These are phyloP conservation scores for Pleurotus pulmonarius DNA, from an alignment of 768 basidiomycete species.

Conservation along the genomic window DNA sequence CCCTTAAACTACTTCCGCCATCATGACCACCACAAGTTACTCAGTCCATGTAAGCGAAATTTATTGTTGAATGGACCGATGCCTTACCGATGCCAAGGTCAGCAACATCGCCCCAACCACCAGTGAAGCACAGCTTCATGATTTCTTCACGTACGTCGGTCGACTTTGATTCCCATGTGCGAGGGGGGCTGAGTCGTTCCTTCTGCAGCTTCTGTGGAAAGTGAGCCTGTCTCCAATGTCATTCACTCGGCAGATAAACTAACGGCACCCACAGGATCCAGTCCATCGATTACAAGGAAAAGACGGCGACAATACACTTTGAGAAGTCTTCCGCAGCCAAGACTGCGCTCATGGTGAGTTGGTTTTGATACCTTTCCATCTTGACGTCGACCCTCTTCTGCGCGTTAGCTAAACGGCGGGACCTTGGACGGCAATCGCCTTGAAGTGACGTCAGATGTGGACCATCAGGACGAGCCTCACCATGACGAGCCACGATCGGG, in stretches of 20 bases:
- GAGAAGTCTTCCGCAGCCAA: slow-evolving; percentile 81
- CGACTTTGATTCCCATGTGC: slow-evolving; percentile 3
- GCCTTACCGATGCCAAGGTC: slow-evolving; percentile 42
- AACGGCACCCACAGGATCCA: too few relatives aligned
- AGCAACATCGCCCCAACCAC: slow-evolving; percentile 66
- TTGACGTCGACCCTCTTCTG: too few relatives aligned
- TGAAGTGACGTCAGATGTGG: slow-evolving; percentile 64
- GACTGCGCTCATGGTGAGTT: slow-evolving; percentile 75
- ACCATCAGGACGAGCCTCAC: slow-evolving; percentile 45
- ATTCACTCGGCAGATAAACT: too few relatives aligned
- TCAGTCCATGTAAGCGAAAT: too few relatives aligned
- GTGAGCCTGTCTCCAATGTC: slow-evolving; percentile 40
- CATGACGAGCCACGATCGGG: slow-evolving; percentile 22
- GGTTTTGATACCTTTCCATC: too few relatives aligned
- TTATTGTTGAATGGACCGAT: too few relatives aligned
- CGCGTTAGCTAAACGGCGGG: slow-evolving; percentile 63
- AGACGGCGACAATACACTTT: slow-evolving; percentile 71
- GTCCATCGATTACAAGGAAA: slow-evolving; percentile 50
- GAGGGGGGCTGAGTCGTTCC: not conserved
- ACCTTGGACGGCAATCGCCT: slow-evolving; percentile 70
- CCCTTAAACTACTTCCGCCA: too few relatives aligned
- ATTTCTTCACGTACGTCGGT: slow-evolving; percentile 73
- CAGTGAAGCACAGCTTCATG: slow-evolving; percentile 61
- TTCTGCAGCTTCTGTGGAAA: slow-evolving; percentile 79
- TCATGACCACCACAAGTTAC: too few relatives aligned